These are phyloP conservation scores for Daldinia vernicosa DNA, from an alignment of 495 filamentous ascomycete species.

Conservation along the genomic window DNA sequence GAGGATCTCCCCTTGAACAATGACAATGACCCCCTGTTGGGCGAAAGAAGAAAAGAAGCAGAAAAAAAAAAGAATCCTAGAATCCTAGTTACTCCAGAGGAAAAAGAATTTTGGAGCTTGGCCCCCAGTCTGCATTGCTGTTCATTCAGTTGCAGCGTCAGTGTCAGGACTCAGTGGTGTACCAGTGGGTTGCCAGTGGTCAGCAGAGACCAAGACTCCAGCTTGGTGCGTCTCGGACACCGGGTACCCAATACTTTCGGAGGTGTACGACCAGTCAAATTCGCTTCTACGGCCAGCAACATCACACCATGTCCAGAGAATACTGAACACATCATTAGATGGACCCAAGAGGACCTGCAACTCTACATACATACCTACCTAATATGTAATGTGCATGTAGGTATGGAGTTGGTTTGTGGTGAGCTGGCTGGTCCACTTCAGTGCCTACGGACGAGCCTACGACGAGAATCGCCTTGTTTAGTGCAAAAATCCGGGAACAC, in stretches of 20 bases:
- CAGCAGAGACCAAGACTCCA: slow-evolving; percentile 28
- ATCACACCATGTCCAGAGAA: slow-evolving; percentile 44
- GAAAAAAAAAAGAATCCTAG: slow-evolving; percentile 16
- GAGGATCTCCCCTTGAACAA: slow-evolving; percentile 45
- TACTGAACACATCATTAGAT: slow-evolving; percentile 43
- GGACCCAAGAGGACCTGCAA: slow-evolving; percentile 35
- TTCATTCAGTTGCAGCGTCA: slow-evolving; percentile 32
- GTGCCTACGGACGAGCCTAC: slow-evolving; percentile 24
- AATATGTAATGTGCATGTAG: slow-evolving; percentile 18
- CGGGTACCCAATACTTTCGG: slow-evolving; percentile 37
- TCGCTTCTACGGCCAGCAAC: slow-evolving; percentile 29
- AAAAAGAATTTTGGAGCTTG: slow-evolving; percentile 28
- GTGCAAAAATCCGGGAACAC: slow-evolving; percentile 18
- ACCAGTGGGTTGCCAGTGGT: slow-evolving; percentile 13
- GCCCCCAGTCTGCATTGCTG: slow-evolving; percentile 40
- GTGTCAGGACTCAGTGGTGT: neutral
- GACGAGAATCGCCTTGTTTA: slow-evolving; percentile 39
- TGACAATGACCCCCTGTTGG: slow-evolving; percentile 28
- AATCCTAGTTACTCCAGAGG: slow-evolving; percentile 3
- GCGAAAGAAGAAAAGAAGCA: slow-evolving; percentile 16
- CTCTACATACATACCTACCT: slow-evolving; percentile 24
- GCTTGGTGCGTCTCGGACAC: slow-evolving; percentile 34
- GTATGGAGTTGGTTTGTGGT: slow-evolving; percentile 38
- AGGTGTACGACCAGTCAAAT: slow-evolving; percentile 41
- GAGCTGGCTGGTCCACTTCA: slow-evolving; percentile 40